Evolutionary conservation across 441 rosid species (phyloP), one percentile per base, ranked within the genome.

Genomic region (Aleurites moluccanus): DNA sequence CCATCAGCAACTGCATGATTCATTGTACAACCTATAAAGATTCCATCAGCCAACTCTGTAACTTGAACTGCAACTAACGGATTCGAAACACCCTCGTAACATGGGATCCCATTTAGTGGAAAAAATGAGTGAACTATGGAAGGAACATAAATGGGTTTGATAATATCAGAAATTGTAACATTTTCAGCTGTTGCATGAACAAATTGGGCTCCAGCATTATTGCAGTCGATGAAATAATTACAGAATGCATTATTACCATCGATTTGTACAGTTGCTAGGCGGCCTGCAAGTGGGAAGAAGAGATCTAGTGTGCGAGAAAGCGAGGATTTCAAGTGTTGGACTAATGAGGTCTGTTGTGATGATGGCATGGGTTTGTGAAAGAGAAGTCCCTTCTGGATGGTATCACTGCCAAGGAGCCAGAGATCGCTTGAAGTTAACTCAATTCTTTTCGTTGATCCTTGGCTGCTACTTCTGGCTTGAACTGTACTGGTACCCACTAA

Each of bases 31-130:
- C 76, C 82, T 3, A 85, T 40, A 45, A 83, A 87, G 6, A 83
- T 53, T 2, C 88, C 88, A 67, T 81, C 90, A 1, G 27, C 70
- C 6, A 85, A 38, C 70, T 87, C 83, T 2, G 88, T 83, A 0
- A 87, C 80, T 65, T 85, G 90, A 45, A 87, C 78, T 21, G 77
- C 78, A 0, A 83, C 67, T 56, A 85, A 69, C 6, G 88, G 76
- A 1, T 85, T 77, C 0, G 73, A 66, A 21, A 76, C 18, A 13
- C 20, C 64, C 38, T 35, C 38, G 38, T 25, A 59, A 18, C 27
- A 25, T 5, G 11, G 27, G 5, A 14, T 7, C 38, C 64, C 35
- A 25, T 59, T 59, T 25, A 59, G 64, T 10, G 64, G 38, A 84
- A 15, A 84, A 70, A 0, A 67, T 15, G 25, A 5, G 5, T 59